Percentiles rank a stretch among this genome's conserved stretches.
These are phyloP conservation scores for Dissophora globulifera DNA, from an alignment of 192 early-diverging fungal species.

Conservation along the genomic window DNA sequence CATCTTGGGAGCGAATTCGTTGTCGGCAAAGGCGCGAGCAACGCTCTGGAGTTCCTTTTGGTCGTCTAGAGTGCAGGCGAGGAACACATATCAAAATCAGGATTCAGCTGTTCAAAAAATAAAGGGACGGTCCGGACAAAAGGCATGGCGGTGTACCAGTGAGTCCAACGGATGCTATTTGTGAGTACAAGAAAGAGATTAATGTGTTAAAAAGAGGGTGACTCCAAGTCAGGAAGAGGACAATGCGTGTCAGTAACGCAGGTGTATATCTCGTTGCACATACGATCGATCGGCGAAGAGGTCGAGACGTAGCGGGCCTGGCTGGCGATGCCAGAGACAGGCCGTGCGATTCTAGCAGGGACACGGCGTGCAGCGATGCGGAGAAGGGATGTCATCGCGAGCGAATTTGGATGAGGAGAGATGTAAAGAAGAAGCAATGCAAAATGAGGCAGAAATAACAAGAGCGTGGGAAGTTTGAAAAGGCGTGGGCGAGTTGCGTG, in stretches of 20 bases:
- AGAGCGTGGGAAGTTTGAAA: not conserved
- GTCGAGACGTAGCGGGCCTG: conserved; percentile 36
- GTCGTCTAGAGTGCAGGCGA: conserved; percentile 53
- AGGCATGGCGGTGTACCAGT: conserved; percentile 19
- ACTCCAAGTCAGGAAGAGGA: not conserved
- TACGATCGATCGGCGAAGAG: conserved; percentile 42
- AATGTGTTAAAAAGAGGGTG: not conserved
- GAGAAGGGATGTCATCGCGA: conserved; percentile 33
- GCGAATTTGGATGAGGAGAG: not conserved
- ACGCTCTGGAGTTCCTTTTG: conserved; percentile 59
- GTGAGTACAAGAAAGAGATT: not conserved
- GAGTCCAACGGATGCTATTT: conserved; percentile 35
- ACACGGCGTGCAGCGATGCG: conserved; percentile 23
- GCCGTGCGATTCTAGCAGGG: conserved; percentile 13
- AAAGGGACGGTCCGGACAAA: not conserved
- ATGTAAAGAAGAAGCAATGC: not conserved
- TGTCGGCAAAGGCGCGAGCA: conserved; percentile 62
- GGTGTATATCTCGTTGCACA: not conserved
- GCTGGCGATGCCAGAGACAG: conserved; percentile 8
- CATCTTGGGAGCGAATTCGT: conserved; percentile 67
- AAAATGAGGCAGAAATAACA: not conserved
- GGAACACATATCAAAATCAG: conserved; percentile 8
- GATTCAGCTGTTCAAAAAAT: not conserved
- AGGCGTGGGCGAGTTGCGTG: too few relatives aligned
- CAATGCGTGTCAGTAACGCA: not conserved